Percentiles rank a stretch among this genome's conserved stretches.
phyloP scores from a whole-genome alignment of 2,329 filamentous ascomycete species.

The Fusarium siculi region DNA sequence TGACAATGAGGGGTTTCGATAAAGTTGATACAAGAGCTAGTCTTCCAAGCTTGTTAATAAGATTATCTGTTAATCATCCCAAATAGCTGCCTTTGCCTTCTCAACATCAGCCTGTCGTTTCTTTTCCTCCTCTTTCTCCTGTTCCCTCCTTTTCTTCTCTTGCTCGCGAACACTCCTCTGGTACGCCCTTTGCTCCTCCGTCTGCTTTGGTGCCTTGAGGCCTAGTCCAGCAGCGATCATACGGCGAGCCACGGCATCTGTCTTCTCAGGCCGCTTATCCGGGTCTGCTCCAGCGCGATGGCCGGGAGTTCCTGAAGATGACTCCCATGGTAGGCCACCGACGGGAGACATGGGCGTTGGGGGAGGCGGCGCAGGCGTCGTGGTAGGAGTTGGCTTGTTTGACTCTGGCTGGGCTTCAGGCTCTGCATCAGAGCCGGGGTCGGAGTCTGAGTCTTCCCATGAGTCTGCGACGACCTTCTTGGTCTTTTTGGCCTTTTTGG shows the following conservation, averaged over 20 bases:
- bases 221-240: conserved; percentile 92
- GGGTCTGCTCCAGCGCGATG: conserved; percentile 17
- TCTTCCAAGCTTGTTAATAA: neutral
- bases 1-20: neutral
- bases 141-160: conserved; percentile 80
- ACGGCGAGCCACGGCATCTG: conserved; percentile 87
- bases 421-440: conserved; percentile 55
- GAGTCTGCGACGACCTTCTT: conserved; percentile 53
- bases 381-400: conserved; percentile 50
- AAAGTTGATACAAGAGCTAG: neutral
- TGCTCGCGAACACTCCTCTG: conserved; percentile 85
- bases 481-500: conserved; percentile 39
- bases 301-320: conserved; percentile 21
- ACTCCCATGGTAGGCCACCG: conserved; percentile 37
- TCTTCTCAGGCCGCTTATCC: conserved; percentile 80
- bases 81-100: conserved; percentile 83
- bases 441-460: conserved; percentile 72
- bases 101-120: conserved; percentile 72
- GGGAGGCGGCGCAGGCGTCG: conserved; percentile 64
- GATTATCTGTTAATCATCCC: conserved; percentile 72
- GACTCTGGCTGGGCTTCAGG: conserved; percentile 48
- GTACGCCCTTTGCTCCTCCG: conserved; percentile 89
- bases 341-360: conserved; percentile 72
- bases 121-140: conserved; percentile 74
- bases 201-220: conserved; percentile 80